Conservation (phyloP, 495 filamentous ascomycete genomes). For the Pyrenula massariospora region DNA sequence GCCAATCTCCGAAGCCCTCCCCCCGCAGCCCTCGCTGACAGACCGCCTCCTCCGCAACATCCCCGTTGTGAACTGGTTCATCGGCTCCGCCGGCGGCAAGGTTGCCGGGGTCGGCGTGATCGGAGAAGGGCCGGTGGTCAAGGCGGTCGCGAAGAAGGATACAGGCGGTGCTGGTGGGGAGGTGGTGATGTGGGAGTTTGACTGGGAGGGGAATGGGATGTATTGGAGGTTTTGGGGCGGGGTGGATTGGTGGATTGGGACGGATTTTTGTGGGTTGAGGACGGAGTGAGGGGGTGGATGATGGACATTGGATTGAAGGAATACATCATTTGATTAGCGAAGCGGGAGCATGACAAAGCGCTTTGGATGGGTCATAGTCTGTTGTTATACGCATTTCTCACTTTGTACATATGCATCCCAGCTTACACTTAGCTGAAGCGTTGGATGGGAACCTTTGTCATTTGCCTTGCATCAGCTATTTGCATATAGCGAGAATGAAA, state of each 20-base stretch:
- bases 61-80: conserved; percentile 57
- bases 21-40: conserved; percentile 47
- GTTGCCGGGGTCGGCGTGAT: conserved; percentile 45
- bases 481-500: no score
- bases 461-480: no score
- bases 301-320: no score
- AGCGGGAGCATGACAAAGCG: no score
- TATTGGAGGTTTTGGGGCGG: conserved; percentile 60
- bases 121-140: conserved; percentile 62
- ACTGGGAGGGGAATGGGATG: conserved; percentile 58
- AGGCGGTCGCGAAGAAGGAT: conserved; percentile 49
- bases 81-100: conserved; percentile 20
- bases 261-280: conserved; percentile 39
- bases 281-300: conserved; percentile 25
- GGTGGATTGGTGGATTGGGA: conserved; percentile 30
- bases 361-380: no score
- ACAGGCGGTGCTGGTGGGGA: not conserved
- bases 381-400: no score
- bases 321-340: no score
- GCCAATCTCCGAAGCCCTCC: conserved; percentile 45
- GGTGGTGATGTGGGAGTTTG: conserved; percentile 30
- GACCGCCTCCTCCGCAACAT: conserved; percentile 51
- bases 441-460: no score
- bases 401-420: no score
- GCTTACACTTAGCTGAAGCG: no score